Evolutionary conservation across 805 yeast species (phyloP).

Genomic region (Pichia manshurica): DNA sequence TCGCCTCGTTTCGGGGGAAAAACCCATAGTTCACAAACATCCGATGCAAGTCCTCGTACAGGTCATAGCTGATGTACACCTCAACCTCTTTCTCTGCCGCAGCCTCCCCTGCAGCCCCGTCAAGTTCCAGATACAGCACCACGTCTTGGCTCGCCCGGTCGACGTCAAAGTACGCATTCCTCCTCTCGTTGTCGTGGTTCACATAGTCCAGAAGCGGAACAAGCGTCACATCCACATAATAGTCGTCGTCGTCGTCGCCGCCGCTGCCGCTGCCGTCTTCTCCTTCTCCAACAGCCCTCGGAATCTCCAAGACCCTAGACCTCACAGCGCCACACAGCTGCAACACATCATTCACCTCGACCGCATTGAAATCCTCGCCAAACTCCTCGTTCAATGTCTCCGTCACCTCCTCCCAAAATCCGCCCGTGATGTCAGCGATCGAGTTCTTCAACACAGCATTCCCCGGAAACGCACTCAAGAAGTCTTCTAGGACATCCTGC

Average conservation of each 20-base stretch:
- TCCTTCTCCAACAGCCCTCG: constrained; percentile 32
- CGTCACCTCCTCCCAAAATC: constrained; percentile 16
- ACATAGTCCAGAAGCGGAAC: constrained; percentile 67
- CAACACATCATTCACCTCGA: constrained; percentile 14
- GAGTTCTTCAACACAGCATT: constrained; percentile 15
- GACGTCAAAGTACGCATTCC: constrained; percentile 58
- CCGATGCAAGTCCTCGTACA: constrained; percentile 36
- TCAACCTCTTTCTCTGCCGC: constrained; percentile 28
- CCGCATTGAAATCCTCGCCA: constrained; percentile 6
- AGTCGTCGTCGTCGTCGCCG: constrained; percentile 34
- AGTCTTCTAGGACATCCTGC: constrained; percentile 22
- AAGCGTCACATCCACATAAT: constrained; percentile 44
- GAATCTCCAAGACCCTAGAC: constrained; percentile 63
- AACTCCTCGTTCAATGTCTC: constrained; percentile 17
- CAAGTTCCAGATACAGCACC: constrained; percentile 30
- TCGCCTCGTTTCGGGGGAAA: constrained; percentile 30
- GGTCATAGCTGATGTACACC: constrained; percentile 42
- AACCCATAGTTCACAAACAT: constrained; percentile 44
- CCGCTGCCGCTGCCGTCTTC: no score
- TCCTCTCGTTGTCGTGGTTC: constrained; percentile 44
- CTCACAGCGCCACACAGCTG: constrained; percentile 39
- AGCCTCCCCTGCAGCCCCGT: background rate
- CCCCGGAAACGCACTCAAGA: constrained; percentile 15
- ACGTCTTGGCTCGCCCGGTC: constrained; percentile 41
- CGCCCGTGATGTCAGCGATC: constrained; percentile 11